A percentile compares a stretch with the other conserved stretches of the same genome.
Conservation (phyloP, 306 rosid species). For the Vigna nakashimae region DNA sequence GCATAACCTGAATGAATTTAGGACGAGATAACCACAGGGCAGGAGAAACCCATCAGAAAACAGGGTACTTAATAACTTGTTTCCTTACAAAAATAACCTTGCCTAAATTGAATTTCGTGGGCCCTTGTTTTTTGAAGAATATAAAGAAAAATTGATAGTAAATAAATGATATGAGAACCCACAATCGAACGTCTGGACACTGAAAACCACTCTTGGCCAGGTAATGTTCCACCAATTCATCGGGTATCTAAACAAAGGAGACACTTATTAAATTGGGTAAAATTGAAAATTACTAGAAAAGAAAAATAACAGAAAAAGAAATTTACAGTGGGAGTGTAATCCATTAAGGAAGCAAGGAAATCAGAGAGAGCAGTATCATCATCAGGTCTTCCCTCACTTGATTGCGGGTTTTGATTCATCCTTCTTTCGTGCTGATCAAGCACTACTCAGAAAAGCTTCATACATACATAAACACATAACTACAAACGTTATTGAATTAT, state of each 20-base stretch:
- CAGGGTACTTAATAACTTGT: background rate
- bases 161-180: conserved; percentile 50
- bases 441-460: background rate
- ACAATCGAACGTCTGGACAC: conserved; percentile 95
- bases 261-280: background rate
- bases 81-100: background rate
- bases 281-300: background rate
- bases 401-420: conserved; percentile 69
- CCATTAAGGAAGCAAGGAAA: conserved; percentile 82
- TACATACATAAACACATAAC: no score
- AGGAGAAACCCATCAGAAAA: background rate
- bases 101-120: background rate
- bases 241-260: conserved; percentile 69
- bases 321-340: conserved; percentile 81
- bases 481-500: no score
- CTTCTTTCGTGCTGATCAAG: background rate
- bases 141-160: background rate
- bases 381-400: conserved; percentile 73
- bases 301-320: background rate
- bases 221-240: conserved; percentile 96
- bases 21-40: no score
- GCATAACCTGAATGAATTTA: no score
- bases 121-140: background rate
- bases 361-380: conserved; percentile 81
- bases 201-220: conserved; percentile 89